phyloP scores from a whole-genome alignment of 176 grass and related monocot species.

The Avena atlantica region DNA sequence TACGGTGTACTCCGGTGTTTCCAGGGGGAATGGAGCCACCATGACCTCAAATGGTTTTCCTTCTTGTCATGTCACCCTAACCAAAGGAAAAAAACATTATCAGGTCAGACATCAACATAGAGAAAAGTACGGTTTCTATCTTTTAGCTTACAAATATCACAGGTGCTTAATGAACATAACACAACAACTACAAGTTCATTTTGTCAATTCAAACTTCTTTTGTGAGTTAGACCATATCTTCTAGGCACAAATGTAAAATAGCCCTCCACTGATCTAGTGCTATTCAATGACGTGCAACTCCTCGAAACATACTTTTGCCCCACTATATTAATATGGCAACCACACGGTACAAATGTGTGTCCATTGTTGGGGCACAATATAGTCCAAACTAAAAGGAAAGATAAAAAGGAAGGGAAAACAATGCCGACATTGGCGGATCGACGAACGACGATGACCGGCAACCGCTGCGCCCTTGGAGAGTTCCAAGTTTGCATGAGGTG shows the following conservation, averaged over 20 bases:
- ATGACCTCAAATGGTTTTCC: conserved; percentile 73
- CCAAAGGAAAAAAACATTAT: conserved; percentile 28
- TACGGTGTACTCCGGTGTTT: conserved; percentile 49
- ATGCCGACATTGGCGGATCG: too few species aligned
- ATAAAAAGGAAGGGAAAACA: too few species aligned
- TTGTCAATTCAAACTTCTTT: not conserved
- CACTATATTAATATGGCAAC: too few species aligned
- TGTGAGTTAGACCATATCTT: conserved; percentile 52
- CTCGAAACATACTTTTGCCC: conserved; percentile 80
- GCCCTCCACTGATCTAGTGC: conserved; percentile 79
- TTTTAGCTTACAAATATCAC: not conserved
- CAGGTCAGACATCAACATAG: not conserved
- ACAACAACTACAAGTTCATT: not conserved
- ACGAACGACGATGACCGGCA: too few species aligned
- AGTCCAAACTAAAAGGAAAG: too few species aligned
- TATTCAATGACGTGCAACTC: conserved; percentile 62
- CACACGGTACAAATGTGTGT: too few species aligned
- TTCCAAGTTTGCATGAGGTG: too few species aligned
- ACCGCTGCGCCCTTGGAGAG: too few species aligned
- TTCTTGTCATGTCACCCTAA: conserved; percentile 74
- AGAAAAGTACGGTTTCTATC: not conserved
- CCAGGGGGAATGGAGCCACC: conserved; percentile 66
- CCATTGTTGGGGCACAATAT: too few species aligned
- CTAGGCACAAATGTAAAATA: conserved; percentile 90
- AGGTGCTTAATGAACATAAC: not conserved